Evolutionary conservation across 2,329 filamentous ascomycete genomes (phyloP).

Genomic region (Nothomitra cinnamomea): DNA sequence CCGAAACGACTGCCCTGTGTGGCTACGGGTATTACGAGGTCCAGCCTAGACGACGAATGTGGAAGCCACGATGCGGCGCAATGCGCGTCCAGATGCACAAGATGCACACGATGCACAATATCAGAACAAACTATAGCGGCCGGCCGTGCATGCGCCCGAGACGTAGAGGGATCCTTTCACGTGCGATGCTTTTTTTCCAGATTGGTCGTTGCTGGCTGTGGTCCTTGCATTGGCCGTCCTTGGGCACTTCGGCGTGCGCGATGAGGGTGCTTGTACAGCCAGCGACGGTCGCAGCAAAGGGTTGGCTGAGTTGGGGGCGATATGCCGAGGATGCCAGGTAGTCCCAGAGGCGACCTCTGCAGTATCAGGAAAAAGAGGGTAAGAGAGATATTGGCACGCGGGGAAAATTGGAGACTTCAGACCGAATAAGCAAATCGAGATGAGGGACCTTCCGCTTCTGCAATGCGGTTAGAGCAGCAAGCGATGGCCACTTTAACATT

Average conservation of each 20-base stretch:
- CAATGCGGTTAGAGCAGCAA: background rate
- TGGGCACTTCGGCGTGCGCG: too few species aligned
- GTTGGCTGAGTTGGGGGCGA: background rate
- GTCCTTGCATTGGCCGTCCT: too few species aligned
- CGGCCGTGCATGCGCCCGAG: too few species aligned
- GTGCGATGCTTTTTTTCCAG: too few species aligned
- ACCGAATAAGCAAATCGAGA: background rate
- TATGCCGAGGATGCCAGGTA: background rate
- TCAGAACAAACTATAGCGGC: too few species aligned
- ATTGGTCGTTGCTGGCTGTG: too few species aligned
- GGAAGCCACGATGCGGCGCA: slow-evolving; percentile 4
- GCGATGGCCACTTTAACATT: background rate
- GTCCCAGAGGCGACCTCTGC: background rate
- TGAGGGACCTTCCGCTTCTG: slow-evolving; percentile 3
- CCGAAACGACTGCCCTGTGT: background rate
- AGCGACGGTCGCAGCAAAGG: too few species aligned
- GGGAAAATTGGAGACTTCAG: background rate
- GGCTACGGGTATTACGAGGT: background rate
- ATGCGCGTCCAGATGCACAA: background rate
- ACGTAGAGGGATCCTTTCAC: too few species aligned
- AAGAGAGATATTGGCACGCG: background rate
- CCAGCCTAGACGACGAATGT: background rate
- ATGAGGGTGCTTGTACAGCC: too few species aligned
- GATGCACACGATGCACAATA: too few species aligned
- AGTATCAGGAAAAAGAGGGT: too few species aligned